Base-by-base conservation (phyloP, 2,329 filamentous ascomycete species). In the Nemania bipapillata region DNA sequence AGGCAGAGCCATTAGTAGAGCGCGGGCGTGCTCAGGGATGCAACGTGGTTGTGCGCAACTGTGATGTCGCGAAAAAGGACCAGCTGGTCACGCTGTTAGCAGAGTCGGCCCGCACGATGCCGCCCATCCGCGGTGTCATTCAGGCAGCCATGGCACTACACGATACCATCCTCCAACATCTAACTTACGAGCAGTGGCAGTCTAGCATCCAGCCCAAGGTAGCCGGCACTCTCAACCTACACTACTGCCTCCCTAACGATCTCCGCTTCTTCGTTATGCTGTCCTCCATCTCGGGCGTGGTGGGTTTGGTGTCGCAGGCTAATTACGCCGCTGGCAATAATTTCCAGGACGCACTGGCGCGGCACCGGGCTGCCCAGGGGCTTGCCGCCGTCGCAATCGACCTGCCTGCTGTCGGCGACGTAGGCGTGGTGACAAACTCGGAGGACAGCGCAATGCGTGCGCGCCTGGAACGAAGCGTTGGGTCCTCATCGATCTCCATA, bases 61-160 rank as follows among this genome's bases (percentile, higher is more conserved):
- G 53, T 11, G 58, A 52, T 22, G 32, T 42, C 22, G 32, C 58
- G 15, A 15, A 4, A 28, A 49, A 35, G 26, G 8, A 35, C 4
- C n/a, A 12, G 3, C 17, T 54, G 1, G 12, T 26, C 6, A 15
- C 22, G 2, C 47, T 50, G 3, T 15, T 50, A 2, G 15, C 22
- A 3, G 3, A 32, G 3, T 49, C n/a, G 8, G 26, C 4, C 7
- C 3, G 5, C 4, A 17, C 3, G 17, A 40, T 62, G 47, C 58
- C 58, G 20, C 30, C 24, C 1, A 70, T 76, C 9, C 59, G 61
- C 0, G 74, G 74, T 2, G 69, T 75, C 2, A 37, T 76, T 0
- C 72, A 75, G 40, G 72, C 69, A 11, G 70, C 72, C 55, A 79
- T 80, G 78, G 75, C 78, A 55, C 75, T 79, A 17, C 70, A 77